A percentile compares a stretch with the other conserved stretches of the same genome.
Conservation (phyloP, 2,329 filamentous ascomycete species). For the Ophiostoma tasmaniense region DNA sequence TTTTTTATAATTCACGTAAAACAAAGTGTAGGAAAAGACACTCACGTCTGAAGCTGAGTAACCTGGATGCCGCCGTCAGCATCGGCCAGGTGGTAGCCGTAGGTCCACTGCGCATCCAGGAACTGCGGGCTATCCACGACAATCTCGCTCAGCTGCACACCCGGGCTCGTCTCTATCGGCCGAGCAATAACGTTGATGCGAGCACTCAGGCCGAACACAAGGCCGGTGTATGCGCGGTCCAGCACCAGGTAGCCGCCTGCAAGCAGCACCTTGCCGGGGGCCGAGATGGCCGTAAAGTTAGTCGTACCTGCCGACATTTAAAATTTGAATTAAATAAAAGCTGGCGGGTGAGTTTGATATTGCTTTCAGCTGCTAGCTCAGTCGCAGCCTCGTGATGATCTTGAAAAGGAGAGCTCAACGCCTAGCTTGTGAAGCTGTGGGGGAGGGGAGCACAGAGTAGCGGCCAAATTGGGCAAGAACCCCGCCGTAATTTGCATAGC, state of each 20-base stretch:
- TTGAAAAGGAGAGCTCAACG: not conserved
- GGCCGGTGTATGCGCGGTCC: conserved; percentile 73
- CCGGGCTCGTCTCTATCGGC: conserved; percentile 49
- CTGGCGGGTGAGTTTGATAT: not conserved
- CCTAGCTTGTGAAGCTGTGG: conserved; percentile 14
- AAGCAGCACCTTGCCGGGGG: conserved; percentile 90
- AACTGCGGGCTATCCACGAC: conserved; percentile 91
- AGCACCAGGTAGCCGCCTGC: conserved; percentile 93
- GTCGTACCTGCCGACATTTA: conserved; percentile 15
- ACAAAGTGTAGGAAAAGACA: conserved; percentile 24
- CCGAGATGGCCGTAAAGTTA: conserved; percentile 59
- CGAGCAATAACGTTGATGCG: conserved; percentile 57
- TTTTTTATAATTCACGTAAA: not conserved
- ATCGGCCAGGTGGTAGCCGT: conserved; percentile 64
- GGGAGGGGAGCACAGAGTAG: not conserved
- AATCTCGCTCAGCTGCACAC: conserved; percentile 61
- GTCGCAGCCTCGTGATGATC: not conserved
- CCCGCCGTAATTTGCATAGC: not conserved
- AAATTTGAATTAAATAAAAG: not conserved
- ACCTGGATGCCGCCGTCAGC: conserved; percentile 71
- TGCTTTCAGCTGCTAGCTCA: not conserved
- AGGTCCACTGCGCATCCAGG: conserved; percentile 75
- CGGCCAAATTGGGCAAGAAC: not conserved
- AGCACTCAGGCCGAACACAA: conserved; percentile 60
- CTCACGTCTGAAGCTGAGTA: conserved; percentile 70